Conservation (phyloP, 208 protist genomes). For the Trypanosoma scelopori region DNA sequence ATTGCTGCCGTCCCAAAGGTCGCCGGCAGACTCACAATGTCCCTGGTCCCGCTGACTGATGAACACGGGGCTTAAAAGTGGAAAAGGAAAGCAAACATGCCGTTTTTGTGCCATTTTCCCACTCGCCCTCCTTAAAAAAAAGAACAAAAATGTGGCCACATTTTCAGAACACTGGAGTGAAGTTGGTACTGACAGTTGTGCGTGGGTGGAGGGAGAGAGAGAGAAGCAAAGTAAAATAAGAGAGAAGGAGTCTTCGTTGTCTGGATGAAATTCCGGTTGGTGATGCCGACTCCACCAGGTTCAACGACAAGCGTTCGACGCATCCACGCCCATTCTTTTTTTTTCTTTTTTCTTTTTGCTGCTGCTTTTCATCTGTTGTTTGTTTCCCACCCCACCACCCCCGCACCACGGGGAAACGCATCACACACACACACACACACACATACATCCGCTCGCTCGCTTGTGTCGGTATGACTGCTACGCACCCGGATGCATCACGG, state of each 20-base stretch:
- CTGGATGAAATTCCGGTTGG: neutral
- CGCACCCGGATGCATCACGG: slow-evolving; percentile 16
- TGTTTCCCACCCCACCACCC: too few species aligned
- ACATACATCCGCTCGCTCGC: too few species aligned
- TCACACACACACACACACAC: too few species aligned
- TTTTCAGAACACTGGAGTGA: neutral
- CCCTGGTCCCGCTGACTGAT: too few species aligned
- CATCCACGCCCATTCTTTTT: neutral
- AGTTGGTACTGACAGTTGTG: neutral
- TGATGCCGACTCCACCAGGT: too few species aligned
- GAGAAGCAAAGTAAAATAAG: neutral
- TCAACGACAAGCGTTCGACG: neutral
- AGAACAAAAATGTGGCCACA: neutral
- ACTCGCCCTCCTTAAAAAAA: too few species aligned
- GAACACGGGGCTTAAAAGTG: too few species aligned
- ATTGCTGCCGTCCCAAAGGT: neutral
- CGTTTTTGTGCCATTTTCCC: too few species aligned
- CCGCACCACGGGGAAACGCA: too few species aligned
- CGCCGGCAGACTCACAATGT: neutral
- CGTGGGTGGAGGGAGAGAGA: neutral
- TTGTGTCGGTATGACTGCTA: neutral
- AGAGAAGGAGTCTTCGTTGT: neutral
- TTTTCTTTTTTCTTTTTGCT: neutral
- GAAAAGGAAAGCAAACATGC: too few species aligned
- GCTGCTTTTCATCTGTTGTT: neutral